Percentiles rank a stretch among this genome's conserved stretches.
These are phyloP conservation scores for Penicillium macrosclerotiorum DNA, from an alignment of 495 filamentous ascomycete species.

Conservation along the genomic window DNA sequence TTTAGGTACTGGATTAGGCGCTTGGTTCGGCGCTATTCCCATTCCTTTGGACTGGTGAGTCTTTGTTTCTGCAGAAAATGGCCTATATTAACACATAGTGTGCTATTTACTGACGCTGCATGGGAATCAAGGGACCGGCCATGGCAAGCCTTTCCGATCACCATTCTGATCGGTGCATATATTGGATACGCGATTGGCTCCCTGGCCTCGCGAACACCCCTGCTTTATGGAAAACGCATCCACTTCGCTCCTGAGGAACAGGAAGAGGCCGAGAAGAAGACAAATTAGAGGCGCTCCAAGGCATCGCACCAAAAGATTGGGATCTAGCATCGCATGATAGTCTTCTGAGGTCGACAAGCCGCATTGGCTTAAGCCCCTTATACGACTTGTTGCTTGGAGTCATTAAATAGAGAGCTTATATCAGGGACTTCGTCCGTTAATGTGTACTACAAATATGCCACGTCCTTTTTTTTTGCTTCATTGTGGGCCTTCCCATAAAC, in stretches of 20 bases:
- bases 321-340: too few relatives aligned
- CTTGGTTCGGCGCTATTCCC: slow-evolving; percentile 72
- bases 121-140: slow-evolving; percentile 71
- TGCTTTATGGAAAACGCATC: slow-evolving; percentile 62
- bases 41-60: slow-evolving; percentile 92
- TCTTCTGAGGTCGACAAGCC: too few relatives aligned
- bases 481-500: too few relatives aligned
- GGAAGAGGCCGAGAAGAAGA: slow-evolving; percentile 29
- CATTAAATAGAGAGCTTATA: not conserved
- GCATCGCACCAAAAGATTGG: too few relatives aligned
- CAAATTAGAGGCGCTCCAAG: slow-evolving; percentile 10
- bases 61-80: too few relatives aligned
- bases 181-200: slow-evolving; percentile 64
- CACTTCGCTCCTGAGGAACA: slow-evolving; percentile 45
- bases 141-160: slow-evolving; percentile 98
- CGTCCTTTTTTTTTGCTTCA: too few relatives aligned
- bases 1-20: slow-evolving; percentile 50
- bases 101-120: slow-evolving; percentile 12
- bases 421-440: slow-evolving; percentile 4
- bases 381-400: not conserved
- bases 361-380: not conserved
- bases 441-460: slow-evolving; percentile 10
- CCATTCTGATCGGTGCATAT: slow-evolving; percentile 73
- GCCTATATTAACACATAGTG: too few relatives aligned
- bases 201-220: slow-evolving; percentile 50